Percentiles rank a stretch among this genome's conserved stretches.
Evolutionary conservation across 257 asterid species (phyloP).

Genomic region (Ocimum tenuiflorum): DNA sequence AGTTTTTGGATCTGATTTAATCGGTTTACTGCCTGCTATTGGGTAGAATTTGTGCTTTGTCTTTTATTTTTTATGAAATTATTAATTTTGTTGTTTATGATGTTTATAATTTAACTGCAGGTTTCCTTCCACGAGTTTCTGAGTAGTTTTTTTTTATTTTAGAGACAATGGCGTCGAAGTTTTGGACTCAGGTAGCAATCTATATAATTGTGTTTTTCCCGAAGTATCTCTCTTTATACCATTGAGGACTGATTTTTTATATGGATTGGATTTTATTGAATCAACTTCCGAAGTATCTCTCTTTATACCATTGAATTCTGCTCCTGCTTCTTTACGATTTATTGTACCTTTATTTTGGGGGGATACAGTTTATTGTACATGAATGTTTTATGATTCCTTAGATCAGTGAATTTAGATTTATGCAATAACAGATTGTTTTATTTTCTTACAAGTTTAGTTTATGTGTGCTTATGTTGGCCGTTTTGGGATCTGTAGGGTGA

Average conservation of each 20-base stretch:
- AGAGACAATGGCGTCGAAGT: slow-evolving; percentile 42
- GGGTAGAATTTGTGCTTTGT: neutral
- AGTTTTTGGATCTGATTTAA: slow-evolving; percentile 18
- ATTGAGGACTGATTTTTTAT: neutral
- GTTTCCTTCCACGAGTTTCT: slow-evolving; percentile 5
- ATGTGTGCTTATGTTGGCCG: neutral
- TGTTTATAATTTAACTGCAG: slow-evolving; percentile 25
- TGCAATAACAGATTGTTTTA: too few relatives aligned
- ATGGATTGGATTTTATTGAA: neutral
- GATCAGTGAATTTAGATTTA: neutral
- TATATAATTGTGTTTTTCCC: neutral
- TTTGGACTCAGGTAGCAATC: slow-evolving; percentile 47
- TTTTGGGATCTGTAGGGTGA: slow-evolving; percentile 39
- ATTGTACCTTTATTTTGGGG: too few relatives aligned
- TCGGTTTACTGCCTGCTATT: neutral
- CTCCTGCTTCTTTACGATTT: neutral
- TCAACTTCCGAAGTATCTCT: neutral
- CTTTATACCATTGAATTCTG: neutral
- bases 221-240: neutral
- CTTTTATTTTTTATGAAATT: neutral
- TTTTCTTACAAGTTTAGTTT: neutral
- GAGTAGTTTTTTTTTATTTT: neutral
- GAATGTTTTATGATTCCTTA: neutral
- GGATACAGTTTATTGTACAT: too few relatives aligned
- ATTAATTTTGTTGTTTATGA: neutral